Evolutionary conservation across 2,329 filamentous ascomycete genomes (phyloP), one percentile per base, ranked within the genome.

Genomic region (Colletotrichum liriopes): DNA sequence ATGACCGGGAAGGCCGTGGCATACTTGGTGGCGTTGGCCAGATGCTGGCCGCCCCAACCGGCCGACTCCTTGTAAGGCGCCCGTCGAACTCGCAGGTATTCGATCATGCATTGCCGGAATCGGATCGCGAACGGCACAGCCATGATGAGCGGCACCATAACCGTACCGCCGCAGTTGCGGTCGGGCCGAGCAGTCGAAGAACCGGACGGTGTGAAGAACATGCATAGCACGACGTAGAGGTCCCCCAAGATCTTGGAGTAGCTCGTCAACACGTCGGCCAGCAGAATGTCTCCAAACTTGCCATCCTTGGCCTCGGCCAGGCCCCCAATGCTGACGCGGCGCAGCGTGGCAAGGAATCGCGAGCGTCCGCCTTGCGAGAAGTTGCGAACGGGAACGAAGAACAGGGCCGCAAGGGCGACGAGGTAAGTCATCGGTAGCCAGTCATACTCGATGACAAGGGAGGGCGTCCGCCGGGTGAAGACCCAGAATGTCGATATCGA

Each of bases 1-100:
- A 98, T 93, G 66, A 98, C 95, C 3, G 96, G 96, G 78, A 98
- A 98, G 0, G 96, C 94, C 12, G 92, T 95, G n/a, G 93, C 90
- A 82, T 99, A 99, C 83, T 99, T 99, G 77, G 94, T 84, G 12
- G 96, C 96, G 86, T 99, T 99, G 80, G 94, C 95, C 39, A 98
- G 86, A 81, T 98, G 95, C 80, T 96, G 93, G 6, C 93, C 93
- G 39, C 93, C 94, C 91, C 92, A 95, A 41, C 92, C 93, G 5
- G 85, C 84, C 1, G 87, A 82, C 75, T 86, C 88, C 78, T 86
- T 88, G 75, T 84, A 85, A 23, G 86, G 89, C 60, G 86, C 85
- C 14, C 89, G 86, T 35, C 86, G 86, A 74, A 96, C 93, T 59
- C 95, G 92, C 39, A 89, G 79, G 80, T 94, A 98, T 81, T 98